Evolutionary conservation across 352 stramenopile species (phyloP), one percentile per base, ranked within the genome.

Genomic region (Globisporangium spiculum): DNA sequence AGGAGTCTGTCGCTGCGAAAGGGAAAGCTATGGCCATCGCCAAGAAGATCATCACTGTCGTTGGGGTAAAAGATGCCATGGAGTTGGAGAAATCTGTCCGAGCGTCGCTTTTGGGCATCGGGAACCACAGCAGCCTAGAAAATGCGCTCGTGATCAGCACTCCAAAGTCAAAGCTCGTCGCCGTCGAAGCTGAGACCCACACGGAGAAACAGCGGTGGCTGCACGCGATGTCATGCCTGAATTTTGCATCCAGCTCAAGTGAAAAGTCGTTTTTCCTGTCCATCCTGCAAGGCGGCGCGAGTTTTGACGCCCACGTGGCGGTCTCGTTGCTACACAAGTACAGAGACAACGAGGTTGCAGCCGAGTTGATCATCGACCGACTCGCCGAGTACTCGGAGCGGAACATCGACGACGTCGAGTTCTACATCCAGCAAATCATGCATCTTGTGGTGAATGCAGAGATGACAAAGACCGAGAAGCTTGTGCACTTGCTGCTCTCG

Each of bases 351-450:
- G 63, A 71, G 9, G 63, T 83, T 30, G 83, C 80, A 26, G 86
- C 76, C 0, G 84, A 90, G 58, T 67, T 91, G 34, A 74, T 92
- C 12, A 80, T 94, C 18, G 86, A 91, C 62, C 81, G 83, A 0
- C 68, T 92, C 20, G 75, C 76, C 4, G 73, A 85, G 22, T 92
- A 94, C 63, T 77, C 80, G 1, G 82, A 90, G 46, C 55, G 78
- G 12, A 87, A 90, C 64, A 80, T 92, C 24, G 86, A 92, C 50
- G 86, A 93, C 58, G 86, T 92, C 6, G 86, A 92, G 66, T 92
- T 94, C 63, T 94, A 94, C 73, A 81, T 93, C 32, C 84, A 87
- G 62, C 84, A 93, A 54, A 90, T 94, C 67, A 79, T 92, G 52
- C 86, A 93, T 53, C 70, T 92, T 22, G 77, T 86, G 4, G 77